Base-by-base conservation (phyloP, 1,284 basidiomycete genomes). In the Pisolithus thermaeus region DNA sequence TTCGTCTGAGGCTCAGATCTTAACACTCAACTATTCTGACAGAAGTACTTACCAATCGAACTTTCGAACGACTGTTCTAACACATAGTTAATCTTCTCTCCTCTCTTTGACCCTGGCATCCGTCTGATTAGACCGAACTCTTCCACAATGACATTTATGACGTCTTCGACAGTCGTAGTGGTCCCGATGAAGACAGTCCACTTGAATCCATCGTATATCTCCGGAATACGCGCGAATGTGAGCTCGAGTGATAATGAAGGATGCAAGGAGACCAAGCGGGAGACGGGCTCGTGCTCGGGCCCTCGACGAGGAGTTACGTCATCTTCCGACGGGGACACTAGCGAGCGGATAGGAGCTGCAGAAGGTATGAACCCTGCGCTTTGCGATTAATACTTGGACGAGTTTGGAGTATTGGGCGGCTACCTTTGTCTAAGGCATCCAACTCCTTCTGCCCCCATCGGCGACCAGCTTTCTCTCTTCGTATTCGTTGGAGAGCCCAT, bases 261-360 rank as follows among this genome's bases (percentile, higher is more conserved):
- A 63, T 90, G 80, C 4, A 84, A 73, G 2, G 86, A 87, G 1
- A 92, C 81, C 23, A 92, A 72, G 5, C 88, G 83, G 35, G 92
- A 65, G 9, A 75, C 68, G 12, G 88, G 84, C 2, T 75, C 73
- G 63, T 87, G 84, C 12, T 89, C 71, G 63, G 87, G 66, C 36
- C 67, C 68, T 39, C 69, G 58, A 36, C 69, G 58, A 22, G 6
- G n/a, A 41, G 7, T 27, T 25, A 25, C 11, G 63, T 55, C 18
- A 55, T 58, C 32, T 49, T 49, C 25, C 7, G 70, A 52, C 45
- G 64, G 58, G 58, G 75, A 73, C 30, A 88, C 64, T 25, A 87
- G 64, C 3, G 81, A 79, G 2, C 77, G 75, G 50, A 88, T 68
- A 44, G 62, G 66, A 4, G 70, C 65, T 8, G 71, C 70, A 35